phyloP scores from a whole-genome alignment of 208 protist genomes.

The Trypanosoma brucei region DNA sequence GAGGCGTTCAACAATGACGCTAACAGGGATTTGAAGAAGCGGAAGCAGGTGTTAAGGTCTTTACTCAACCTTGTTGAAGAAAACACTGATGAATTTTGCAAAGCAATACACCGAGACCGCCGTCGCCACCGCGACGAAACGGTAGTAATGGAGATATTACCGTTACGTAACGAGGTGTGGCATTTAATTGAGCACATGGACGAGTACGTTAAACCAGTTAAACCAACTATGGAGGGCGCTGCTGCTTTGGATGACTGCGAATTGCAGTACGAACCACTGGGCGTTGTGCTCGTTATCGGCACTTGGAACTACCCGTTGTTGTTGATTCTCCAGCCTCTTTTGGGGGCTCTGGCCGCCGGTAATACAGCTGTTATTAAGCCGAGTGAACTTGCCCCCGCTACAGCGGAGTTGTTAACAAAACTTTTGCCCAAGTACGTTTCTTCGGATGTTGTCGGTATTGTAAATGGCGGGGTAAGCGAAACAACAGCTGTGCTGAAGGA shows the following conservation, averaged over 20 bases:
- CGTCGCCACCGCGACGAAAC: slow-evolving; percentile 19
- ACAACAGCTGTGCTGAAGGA: slow-evolving; percentile 68
- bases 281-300: slow-evolving; percentile 86
- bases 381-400: slow-evolving; percentile 50
- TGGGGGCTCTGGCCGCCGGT: slow-evolving; percentile 85
- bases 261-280: slow-evolving; percentile 64
- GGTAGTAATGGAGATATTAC: slow-evolving; percentile 26
- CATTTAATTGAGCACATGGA: slow-evolving; percentile 35
- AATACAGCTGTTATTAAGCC: slow-evolving; percentile 91
- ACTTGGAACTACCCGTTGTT: slow-evolving; percentile 92
- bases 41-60: slow-evolving; percentile 35
- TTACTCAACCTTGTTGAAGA: slow-evolving; percentile 62
- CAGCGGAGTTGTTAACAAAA: slow-evolving; percentile 40
- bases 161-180: slow-evolving; percentile 23
- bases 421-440: slow-evolving; percentile 74
- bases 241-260: slow-evolving; percentile 22
- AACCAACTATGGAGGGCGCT: slow-evolving; percentile 22
- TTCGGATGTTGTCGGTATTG: slow-evolving; percentile 32
- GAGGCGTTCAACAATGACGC: slow-evolving; percentile 8
- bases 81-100: slow-evolving; percentile 37
- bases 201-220: slow-evolving; percentile 28
- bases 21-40: slow-evolving; percentile 18
- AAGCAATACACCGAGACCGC: slow-evolving; percentile 45
- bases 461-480: slow-evolving; percentile 57
- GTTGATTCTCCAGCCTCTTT: slow-evolving; percentile 60